These are phyloP conservation scores for Erythrophleum ivorense DNA, from an alignment of 331 rosid species.

Conservation along the genomic window DNA sequence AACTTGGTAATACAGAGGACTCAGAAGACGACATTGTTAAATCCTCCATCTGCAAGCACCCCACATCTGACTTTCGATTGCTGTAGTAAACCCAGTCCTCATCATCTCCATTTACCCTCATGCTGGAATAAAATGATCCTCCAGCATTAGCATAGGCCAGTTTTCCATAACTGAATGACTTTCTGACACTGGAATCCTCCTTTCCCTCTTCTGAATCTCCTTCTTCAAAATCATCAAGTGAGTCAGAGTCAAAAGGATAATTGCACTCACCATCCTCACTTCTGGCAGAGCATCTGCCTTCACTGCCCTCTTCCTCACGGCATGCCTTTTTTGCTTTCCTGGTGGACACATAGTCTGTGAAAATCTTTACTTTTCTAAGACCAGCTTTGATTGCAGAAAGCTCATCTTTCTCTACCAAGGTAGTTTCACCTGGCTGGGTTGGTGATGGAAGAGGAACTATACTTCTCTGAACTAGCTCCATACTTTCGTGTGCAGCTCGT, in stretches of 20 bases:
- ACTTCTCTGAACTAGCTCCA: slow-evolving; percentile 68
- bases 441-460: slow-evolving; percentile 61
- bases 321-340: slow-evolving; percentile 75
- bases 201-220: slow-evolving; percentile 90
- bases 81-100: slow-evolving; percentile 95
- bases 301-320: slow-evolving; percentile 90
- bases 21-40: slow-evolving; percentile 60
- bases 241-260: slow-evolving; percentile 93
- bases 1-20: slow-evolving; percentile 59
- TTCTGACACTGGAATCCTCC: slow-evolving; percentile 79
- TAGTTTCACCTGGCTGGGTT: slow-evolving; percentile 58
- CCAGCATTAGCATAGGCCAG: slow-evolving; percentile 94
- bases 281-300: slow-evolving; percentile 80
- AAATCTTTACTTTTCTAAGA: slow-evolving; percentile 87
- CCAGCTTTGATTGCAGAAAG: slow-evolving; percentile 98
- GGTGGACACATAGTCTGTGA: slow-evolving; percentile 76
- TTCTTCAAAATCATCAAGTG: slow-evolving; percentile 90
- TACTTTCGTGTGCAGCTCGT: slow-evolving; percentile 71
- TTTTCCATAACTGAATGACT: slow-evolving; percentile 95
- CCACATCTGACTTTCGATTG: slow-evolving; percentile 79
- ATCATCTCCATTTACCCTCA: slow-evolving; percentile 59
- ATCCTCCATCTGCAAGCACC: slow-evolving; percentile 61
- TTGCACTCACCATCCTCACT: slow-evolving; percentile 91
- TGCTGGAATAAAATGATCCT: slow-evolving; percentile 67
- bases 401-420: slow-evolving; percentile 77